Percentiles rank a stretch among this genome's conserved stretches.
These are phyloP conservation scores for Suhomyces faveliae DNA, from an alignment of 805 yeast species.

Conservation along the genomic window DNA sequence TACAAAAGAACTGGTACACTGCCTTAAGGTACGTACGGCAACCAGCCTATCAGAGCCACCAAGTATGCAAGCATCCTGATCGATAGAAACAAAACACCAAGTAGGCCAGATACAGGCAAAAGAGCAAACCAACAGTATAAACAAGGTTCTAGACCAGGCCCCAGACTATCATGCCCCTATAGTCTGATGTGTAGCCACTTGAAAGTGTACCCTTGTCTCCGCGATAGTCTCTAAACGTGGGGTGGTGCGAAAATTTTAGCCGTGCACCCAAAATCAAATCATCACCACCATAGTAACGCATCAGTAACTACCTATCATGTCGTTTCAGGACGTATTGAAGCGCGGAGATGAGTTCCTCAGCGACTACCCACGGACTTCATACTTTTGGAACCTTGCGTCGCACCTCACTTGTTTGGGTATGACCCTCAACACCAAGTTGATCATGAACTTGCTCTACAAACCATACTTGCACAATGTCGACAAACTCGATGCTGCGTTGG, in stretches of 20 bases:
- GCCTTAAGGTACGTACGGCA: no score
- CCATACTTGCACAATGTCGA: constrained; percentile 63
- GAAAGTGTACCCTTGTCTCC: no score
- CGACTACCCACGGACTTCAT: constrained; percentile 58
- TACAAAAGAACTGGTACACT: no score
- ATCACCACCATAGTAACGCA: neutral
- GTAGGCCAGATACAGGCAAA: no score
- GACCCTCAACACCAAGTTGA: constrained; percentile 60
- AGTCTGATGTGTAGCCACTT: no score
- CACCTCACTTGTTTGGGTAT: constrained; percentile 66
- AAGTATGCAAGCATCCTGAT: no score
- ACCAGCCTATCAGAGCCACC: no score
- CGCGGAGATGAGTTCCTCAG: constrained; percentile 71
- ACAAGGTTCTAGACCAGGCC: no score
- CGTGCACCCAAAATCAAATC: neutral
- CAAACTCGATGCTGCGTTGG: constrained; percentile 60
- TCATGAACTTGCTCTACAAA: constrained; percentile 60
- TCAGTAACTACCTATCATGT: constrained; percentile 44
- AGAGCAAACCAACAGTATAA: no score
- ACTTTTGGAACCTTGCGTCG: constrained; percentile 66
- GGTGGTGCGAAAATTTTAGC: constrained; percentile 3
- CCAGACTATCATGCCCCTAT: no score
- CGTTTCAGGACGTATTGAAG: constrained; percentile 62
- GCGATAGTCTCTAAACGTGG: constrained; percentile 4
- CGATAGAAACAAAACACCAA: no score